Evolutionary conservation across 2,329 filamentous ascomycete species (phyloP).

Genomic region (Colletotrichum lini): DNA sequence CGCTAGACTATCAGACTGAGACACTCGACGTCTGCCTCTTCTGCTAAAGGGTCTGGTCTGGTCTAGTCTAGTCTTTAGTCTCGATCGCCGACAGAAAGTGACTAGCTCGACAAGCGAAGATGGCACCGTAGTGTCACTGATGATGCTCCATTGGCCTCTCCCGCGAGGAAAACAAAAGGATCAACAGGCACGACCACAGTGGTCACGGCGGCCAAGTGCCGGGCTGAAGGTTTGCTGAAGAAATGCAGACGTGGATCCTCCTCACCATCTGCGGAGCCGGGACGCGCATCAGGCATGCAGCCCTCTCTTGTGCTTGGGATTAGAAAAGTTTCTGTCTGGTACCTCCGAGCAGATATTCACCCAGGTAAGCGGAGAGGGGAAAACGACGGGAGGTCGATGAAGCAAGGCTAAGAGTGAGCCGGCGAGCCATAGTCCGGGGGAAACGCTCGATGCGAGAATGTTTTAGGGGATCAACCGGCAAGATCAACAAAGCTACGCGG

Average conservation of each 20-base stretch:
- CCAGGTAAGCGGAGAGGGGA: constrained; percentile 14
- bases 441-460: neutral
- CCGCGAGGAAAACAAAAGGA: neutral
- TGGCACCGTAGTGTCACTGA: neutral
- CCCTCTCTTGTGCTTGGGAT: neutral
- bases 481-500: constrained; percentile 6
- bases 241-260: constrained; percentile 17
- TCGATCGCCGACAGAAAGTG: neutral
- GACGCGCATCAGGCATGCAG: neutral
- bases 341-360: constrained; percentile 9
- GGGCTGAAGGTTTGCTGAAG: constrained; percentile 15
- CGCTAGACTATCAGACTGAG: neutral
- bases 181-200: constrained; percentile 21
- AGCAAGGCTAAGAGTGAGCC: neutral
- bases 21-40: neutral
- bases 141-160: neutral
- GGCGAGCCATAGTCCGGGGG: constrained; percentile 15
- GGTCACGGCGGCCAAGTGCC: neutral
- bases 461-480: constrained; percentile 13
- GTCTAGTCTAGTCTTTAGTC: too few relatives aligned
- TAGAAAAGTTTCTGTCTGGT: neutral
- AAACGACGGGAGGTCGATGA: neutral
- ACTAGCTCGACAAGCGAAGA: neutral
- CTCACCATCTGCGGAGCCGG: constrained; percentile 13
- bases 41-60: constrained; percentile 2